A percentile compares a stretch with the other conserved stretches of the same genome.
These are phyloP conservation scores for Physcomitrium patens DNA, from an alignment of 225 moss, liverwort and hornwort species.

Conservation along the genomic window DNA sequence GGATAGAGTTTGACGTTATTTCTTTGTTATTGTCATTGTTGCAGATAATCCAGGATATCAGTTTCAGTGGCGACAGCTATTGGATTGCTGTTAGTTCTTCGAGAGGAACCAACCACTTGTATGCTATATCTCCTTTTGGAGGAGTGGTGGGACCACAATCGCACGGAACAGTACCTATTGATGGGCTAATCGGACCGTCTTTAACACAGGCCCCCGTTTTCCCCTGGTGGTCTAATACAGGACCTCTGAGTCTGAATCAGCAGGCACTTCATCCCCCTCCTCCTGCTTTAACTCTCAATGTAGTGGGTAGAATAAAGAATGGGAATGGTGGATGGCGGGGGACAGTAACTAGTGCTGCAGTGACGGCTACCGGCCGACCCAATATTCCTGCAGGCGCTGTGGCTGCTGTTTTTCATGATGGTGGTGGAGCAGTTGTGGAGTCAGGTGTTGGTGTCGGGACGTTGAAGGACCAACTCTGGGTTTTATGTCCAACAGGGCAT, in stretches of 20 bases:
- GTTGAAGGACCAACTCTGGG: slow-evolving; percentile 79
- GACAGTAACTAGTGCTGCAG: slow-evolving; percentile 78
- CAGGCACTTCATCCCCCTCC: slow-evolving; percentile 67
- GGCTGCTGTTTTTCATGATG: slow-evolving; percentile 76
- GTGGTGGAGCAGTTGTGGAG: slow-evolving; percentile 67
- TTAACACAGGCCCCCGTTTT: slow-evolving; percentile 66
- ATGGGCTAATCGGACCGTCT: slow-evolving; percentile 68
- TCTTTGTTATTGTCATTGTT: slow-evolving; percentile 18
- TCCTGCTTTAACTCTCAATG: slow-evolving; percentile 69
- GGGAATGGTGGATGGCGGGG: slow-evolving; percentile 77
- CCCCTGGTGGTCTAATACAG: slow-evolving; percentile 79
- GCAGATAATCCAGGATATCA: slow-evolving; percentile 81
- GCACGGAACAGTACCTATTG: slow-evolving; percentile 66
- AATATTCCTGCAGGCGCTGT: slow-evolving; percentile 68
- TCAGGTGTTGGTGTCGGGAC: slow-evolving; percentile 60
- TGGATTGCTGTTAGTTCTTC: slow-evolving; percentile 84
- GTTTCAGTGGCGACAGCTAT: slow-evolving; percentile 76
- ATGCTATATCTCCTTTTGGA: slow-evolving; percentile 80
- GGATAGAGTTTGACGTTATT: slow-evolving; percentile 1
- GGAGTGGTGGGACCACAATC: slow-evolving; percentile 75
- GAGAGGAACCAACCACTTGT: slow-evolving; percentile 76
- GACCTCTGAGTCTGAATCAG: slow-evolving; percentile 58
- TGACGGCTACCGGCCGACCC: slow-evolving; percentile 71
- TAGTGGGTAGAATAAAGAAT: slow-evolving; percentile 79
- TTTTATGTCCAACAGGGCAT: slow-evolving; percentile 72